Conservation (phyloP, 1,139 yeast genomes). For the Yamadazyma triangularis region DNA sequence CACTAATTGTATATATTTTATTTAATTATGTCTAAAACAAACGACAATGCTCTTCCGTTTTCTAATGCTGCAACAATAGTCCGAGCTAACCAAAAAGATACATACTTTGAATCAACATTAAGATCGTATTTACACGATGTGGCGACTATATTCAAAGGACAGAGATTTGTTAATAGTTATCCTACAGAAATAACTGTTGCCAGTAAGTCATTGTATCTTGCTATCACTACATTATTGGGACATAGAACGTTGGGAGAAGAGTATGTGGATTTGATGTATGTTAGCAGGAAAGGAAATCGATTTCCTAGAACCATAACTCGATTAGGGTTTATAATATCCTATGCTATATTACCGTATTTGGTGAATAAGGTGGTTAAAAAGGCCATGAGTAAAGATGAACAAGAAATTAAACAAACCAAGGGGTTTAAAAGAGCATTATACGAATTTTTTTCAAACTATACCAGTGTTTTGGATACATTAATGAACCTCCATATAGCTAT, state of each 20-base stretch:
- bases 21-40: constrained; percentile 20
- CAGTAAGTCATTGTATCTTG: constrained; percentile 58
- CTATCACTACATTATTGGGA: constrained; percentile 69
- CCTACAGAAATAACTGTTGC: constrained; percentile 58
- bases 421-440: constrained; percentile 10
- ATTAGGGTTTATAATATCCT: constrained; percentile 49
- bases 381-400: constrained; percentile 18
- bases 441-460: constrained; percentile 30
- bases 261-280: constrained; percentile 80
- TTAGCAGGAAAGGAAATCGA: constrained; percentile 44
- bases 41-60: constrained; percentile 34
- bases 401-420: constrained; percentile 7
- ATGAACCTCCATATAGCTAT: constrained; percentile 72
- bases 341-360: constrained; percentile 55
- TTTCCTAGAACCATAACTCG: constrained; percentile 49
- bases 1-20: background rate
- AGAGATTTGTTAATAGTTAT: constrained; percentile 61
- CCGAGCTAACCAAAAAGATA: constrained; percentile 86
- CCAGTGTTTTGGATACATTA: constrained; percentile 44
- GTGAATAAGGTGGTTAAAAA: constrained; percentile 30
- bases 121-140: constrained; percentile 54
- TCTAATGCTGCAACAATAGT: constrained; percentile 52
- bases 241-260: constrained; percentile 91
- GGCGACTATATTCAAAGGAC: constrained; percentile 55
- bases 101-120: constrained; percentile 58